phyloP scores from a whole-genome alignment of 345 rosid species.

The Salix arbutifolia region DNA sequence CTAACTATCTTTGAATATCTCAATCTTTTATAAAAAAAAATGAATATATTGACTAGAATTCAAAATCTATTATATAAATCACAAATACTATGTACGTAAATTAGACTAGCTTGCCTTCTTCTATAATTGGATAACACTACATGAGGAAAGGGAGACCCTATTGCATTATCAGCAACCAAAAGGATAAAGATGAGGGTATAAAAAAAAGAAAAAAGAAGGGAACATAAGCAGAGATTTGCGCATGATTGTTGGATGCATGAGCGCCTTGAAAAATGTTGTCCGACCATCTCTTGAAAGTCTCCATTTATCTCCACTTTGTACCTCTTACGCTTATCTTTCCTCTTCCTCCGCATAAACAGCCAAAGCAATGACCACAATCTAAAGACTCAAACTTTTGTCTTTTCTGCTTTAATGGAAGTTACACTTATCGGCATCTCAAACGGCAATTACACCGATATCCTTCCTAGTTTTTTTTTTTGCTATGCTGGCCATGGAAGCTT shows the following conservation, averaged over 20 bases:
- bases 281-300: not conserved
- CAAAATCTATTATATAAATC: too few relatives aligned
- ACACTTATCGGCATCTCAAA: not conserved
- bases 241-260: not conserved
- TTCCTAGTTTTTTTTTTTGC: not conserved
- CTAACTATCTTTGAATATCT: too few relatives aligned
- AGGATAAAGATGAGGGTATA: too few relatives aligned
- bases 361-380: not conserved
- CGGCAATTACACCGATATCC: not conserved
- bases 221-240: not conserved
- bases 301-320: not conserved
- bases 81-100: too few relatives aligned
- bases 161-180: too few relatives aligned
- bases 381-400: not conserved
- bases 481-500: not conserved
- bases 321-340: not conserved
- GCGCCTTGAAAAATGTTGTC: not conserved
- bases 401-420: not conserved
- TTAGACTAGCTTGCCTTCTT: too few relatives aligned
- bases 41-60: too few relatives aligned
- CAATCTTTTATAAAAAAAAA: too few relatives aligned
- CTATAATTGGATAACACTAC: too few relatives aligned
- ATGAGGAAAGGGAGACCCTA: too few relatives aligned
- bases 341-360: not conserved
- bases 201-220: too few relatives aligned